phyloP scores from a whole-genome alignment of 2,329 filamentous ascomycete species.

The Zymoseptoria crescenta region DNA sequence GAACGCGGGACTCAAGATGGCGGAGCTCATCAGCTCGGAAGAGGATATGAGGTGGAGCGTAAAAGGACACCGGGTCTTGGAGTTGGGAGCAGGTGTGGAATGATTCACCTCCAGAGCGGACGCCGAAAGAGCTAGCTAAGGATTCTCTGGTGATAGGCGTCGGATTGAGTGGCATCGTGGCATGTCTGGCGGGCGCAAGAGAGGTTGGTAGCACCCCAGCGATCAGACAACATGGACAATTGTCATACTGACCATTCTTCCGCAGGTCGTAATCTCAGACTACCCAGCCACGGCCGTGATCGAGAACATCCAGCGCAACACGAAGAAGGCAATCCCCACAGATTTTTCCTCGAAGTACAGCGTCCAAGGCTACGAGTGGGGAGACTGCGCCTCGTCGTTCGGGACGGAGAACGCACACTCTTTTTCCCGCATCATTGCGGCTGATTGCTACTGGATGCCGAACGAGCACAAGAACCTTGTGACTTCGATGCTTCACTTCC shows the following conservation, averaged over 20 bases:
- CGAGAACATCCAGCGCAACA: constrained; percentile 51
- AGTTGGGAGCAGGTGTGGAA: constrained; percentile 60
- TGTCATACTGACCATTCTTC: neutral
- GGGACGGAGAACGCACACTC: constrained; percentile 29
- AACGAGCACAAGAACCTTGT: constrained; percentile 62
- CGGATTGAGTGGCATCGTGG: constrained; percentile 41
- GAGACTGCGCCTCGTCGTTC: constrained; percentile 42
- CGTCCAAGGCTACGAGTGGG: constrained; percentile 60
- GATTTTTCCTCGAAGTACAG: constrained; percentile 32
- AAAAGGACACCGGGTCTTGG: constrained; percentile 47
- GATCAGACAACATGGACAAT: neutral
- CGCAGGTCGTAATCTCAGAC: constrained; percentile 54
- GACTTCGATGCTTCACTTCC: constrained; percentile 55
- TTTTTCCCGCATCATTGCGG: constrained; percentile 59
- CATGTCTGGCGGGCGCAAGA: constrained; percentile 37
- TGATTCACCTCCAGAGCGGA: constrained; percentile 9
- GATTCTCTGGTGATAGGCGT: constrained; percentile 30
- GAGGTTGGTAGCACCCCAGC: constrained; percentile 27
- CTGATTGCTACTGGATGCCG: constrained; percentile 70
- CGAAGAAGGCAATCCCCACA: constrained; percentile 43
- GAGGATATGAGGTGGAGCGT: constrained; percentile 40
- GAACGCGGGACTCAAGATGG: constrained; percentile 52
- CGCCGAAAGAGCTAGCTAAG: constrained; percentile 19
- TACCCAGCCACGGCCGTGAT: constrained; percentile 58
- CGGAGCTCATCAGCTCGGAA: constrained; percentile 33